Conservation (phyloP, 768 basidiomycete species). For the Gloeostereum incarnatum region DNA sequence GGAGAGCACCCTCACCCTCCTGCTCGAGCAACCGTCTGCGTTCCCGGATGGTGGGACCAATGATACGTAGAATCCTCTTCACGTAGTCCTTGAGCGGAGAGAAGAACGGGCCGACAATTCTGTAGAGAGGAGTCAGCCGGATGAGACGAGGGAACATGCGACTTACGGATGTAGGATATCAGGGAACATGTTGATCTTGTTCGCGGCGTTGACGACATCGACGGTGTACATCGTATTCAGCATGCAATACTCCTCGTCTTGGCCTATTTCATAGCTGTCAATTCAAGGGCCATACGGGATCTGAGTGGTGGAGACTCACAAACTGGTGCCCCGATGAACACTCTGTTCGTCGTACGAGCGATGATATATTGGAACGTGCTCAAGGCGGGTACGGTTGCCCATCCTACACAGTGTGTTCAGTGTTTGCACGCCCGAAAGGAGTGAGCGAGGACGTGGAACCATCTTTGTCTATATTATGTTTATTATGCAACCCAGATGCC, state of each 20-base stretch:
- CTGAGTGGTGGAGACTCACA: constrained; percentile 14
- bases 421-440: neutral
- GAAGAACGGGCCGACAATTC: neutral
- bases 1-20: neutral
- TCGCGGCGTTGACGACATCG: constrained; percentile 10
- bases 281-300: neutral
- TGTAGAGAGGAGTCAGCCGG: neutral
- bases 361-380: constrained; percentile 14
- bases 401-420: neutral
- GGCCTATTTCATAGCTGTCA: constrained; percentile 19
- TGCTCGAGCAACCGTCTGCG: neutral
- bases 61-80: neutral
- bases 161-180: constrained; percentile 13
- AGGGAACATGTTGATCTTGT: constrained; percentile 14
- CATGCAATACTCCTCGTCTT: constrained; percentile 18
- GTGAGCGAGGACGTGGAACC: constrained; percentile 13
- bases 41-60: neutral
- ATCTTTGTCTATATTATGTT: constrained; percentile 2
- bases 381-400: constrained; percentile 12
- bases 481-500: constrained; percentile 12
- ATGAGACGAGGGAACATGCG: neutral
- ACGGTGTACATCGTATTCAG: constrained; percentile 16
- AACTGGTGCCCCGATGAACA: constrained; percentile 26
- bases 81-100: neutral
- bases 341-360: constrained; percentile 21